A percentile compares a stretch with the other conserved stretches of the same genome.
These are phyloP conservation scores for Didymella pinodella DNA, from an alignment of 2,329 filamentous ascomycete species.

Conservation along the genomic window DNA sequence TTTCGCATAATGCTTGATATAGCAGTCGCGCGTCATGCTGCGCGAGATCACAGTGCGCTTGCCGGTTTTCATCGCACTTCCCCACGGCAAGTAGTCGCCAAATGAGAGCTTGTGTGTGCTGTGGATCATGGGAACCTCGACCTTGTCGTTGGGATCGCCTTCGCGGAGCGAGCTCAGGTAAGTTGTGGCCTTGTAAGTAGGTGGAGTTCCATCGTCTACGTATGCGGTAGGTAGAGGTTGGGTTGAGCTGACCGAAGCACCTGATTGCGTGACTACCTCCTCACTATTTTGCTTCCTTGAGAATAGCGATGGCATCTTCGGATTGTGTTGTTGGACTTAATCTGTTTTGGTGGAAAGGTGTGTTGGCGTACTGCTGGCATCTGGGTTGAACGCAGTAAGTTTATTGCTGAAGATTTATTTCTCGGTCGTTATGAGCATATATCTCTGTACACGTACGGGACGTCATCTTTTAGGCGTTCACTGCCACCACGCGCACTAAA, in stretches of 20 bases:
- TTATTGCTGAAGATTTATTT: neutral
- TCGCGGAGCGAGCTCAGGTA: constrained; percentile 14
- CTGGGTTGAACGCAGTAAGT: neutral
- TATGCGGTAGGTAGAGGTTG: neutral
- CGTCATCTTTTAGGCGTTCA: constrained; percentile 12
- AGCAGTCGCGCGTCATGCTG: constrained; percentile 20
- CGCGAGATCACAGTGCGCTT: constrained; percentile 15
- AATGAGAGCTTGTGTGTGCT: constrained; percentile 13
- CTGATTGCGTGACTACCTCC: neutral
- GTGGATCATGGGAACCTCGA: constrained; percentile 20
- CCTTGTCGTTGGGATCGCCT: constrained; percentile 15
- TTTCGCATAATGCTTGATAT: constrained; percentile 21
- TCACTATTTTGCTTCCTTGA: constrained; percentile 8
- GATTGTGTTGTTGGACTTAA: neutral
- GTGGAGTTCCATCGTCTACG: constrained; percentile 1
- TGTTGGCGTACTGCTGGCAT: neutral
- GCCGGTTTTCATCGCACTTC: constrained; percentile 14
- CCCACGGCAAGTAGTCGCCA: constrained; percentile 15
- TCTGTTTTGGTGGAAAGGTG: neutral
- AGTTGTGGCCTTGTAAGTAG: constrained; percentile 4
- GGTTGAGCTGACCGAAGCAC: neutral
- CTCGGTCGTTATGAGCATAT: neutral
- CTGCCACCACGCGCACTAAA: neutral
- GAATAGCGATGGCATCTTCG: constrained; percentile 9
- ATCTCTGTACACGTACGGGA: neutral